Percentiles rank a stretch among this genome's conserved stretches.
Conservation (phyloP, 2,329 filamentous ascomycete species). For the Diaporthe eres region DNA sequence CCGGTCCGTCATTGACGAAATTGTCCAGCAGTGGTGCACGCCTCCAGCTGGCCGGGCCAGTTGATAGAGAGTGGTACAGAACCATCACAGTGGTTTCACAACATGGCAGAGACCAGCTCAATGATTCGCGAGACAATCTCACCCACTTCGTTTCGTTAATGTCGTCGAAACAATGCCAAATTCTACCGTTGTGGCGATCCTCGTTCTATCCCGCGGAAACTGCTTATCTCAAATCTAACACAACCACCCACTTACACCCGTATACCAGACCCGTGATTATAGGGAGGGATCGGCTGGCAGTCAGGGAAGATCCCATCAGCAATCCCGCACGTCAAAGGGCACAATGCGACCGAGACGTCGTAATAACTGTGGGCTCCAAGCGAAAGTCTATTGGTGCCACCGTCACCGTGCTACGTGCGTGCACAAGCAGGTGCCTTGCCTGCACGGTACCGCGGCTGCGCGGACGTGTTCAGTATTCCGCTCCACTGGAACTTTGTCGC, state of each 20-base stretch:
- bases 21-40: conserved; percentile 5
- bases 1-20: conserved; percentile 1
- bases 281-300: conserved; percentile 32
- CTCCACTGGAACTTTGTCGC: conserved; percentile 23
- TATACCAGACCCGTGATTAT: conserved; percentile 23
- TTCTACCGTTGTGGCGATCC: conserved; percentile 20
- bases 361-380: conserved; percentile 21
- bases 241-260: conserved; percentile 23
- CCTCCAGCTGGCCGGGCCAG: not conserved
- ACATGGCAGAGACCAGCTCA: conserved; percentile 7
- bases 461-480: conserved; percentile 24
- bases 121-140: conserved; percentile 25
- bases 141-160: conserved; percentile 28
- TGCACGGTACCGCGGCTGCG: conserved; percentile 18
- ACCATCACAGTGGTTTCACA: not conserved
- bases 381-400: conserved; percentile 20
- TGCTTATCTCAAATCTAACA: conserved; percentile 34
- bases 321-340: conserved; percentile 39
- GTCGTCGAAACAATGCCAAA: conserved; percentile 24
- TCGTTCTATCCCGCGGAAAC: conserved; percentile 8
- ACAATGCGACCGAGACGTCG: conserved; percentile 31
- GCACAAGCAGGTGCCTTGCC: conserved; percentile 19
- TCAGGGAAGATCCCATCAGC: conserved; percentile 41
- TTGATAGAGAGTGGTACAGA: not conserved
- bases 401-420: not conserved